Percentiles rank a stretch among this genome's conserved stretches.
These are phyloP conservation scores for Blastosporella zonata DNA, from an alignment of 1,284 basidiomycete genomes.

Conservation along the genomic window DNA sequence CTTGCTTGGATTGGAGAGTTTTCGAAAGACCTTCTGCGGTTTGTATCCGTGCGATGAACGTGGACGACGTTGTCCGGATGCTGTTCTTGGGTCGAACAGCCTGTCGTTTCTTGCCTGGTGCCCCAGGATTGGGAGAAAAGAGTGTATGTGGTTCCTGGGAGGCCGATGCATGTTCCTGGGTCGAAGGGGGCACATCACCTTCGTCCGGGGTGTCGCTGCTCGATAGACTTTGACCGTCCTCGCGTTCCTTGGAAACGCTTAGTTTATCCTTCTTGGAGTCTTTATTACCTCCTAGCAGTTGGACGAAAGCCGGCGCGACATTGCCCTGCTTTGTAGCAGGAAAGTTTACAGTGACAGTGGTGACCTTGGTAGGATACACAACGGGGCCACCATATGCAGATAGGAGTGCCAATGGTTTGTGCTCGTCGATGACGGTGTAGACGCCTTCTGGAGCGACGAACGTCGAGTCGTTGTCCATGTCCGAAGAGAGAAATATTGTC, in stretches of 20 bases:
- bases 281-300: conserved; percentile 60
- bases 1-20: conserved; percentile 72
- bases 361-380: conserved; percentile 61
- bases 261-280: conserved; percentile 60
- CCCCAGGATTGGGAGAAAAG: conserved; percentile 40
- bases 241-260: conserved; percentile 37
- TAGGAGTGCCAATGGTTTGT: conserved; percentile 59
- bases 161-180: conserved; percentile 35
- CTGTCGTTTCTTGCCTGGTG: conserved; percentile 58
- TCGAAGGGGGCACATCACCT: conserved; percentile 35
- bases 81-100: conserved; percentile 80
- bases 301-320: conserved; percentile 56
- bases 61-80: conserved; percentile 83
- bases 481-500: conserved; percentile 5
- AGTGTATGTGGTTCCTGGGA: conserved; percentile 44
- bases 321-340: conserved; percentile 51
- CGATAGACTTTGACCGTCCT: conserved; percentile 70
- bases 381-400: conserved; percentile 44
- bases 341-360: conserved; percentile 61
- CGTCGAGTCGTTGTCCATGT: conserved; percentile 76
- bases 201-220: conserved; percentile 75
- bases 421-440: conserved; percentile 82
- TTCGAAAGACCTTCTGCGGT: conserved; percentile 75
- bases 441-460: conserved; percentile 86
- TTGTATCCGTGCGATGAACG: conserved; percentile 85